These are phyloP conservation scores for Epicoccum nigrum DNA, from an alignment of 2,329 filamentous ascomycete species.

Conservation along the genomic window DNA sequence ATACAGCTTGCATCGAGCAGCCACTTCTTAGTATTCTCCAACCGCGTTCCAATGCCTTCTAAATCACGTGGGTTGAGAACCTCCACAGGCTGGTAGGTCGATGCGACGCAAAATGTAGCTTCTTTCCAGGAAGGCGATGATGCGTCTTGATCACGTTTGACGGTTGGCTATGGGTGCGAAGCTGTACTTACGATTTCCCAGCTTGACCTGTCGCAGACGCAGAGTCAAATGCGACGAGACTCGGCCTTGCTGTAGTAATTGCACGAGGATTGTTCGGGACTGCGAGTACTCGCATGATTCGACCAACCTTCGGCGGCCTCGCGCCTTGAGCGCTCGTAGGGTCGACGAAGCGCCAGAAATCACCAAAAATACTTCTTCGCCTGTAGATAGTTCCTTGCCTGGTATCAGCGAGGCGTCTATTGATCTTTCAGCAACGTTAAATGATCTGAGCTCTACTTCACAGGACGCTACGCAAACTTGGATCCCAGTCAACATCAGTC, in stretches of 20 bases:
- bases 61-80: conserved; percentile 53
- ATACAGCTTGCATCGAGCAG: conserved; percentile 16
- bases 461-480: conserved; percentile 19
- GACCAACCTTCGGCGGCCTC: conserved; percentile 13
- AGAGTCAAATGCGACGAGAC: conserved; percentile 60
- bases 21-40: not conserved
- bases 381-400: no score
- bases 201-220: conserved; percentile 54
- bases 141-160: not conserved
- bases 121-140: not conserved
- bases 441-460: conserved; percentile 15
- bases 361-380: not conserved
- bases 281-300: conserved; percentile 46
- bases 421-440: conserved; percentile 1
- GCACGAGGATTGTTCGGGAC: conserved; percentile 49
- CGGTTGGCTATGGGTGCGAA: not conserved
- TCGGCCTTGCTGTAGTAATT: conserved; percentile 52
- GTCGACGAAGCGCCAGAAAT: not conserved
- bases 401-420: no score
- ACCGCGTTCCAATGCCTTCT: conserved; percentile 39
- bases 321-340: conserved; percentile 21
- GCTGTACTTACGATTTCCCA: conserved; percentile 23
- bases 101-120: not conserved
- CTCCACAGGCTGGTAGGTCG: conserved; percentile 51
- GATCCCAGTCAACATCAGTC: conserved; percentile 21